Evolutionary conservation across 2,329 filamentous ascomycete species (phyloP), one percentile per base, ranked within the genome.

Genomic region (Aureobasidium melanogenum): DNA sequence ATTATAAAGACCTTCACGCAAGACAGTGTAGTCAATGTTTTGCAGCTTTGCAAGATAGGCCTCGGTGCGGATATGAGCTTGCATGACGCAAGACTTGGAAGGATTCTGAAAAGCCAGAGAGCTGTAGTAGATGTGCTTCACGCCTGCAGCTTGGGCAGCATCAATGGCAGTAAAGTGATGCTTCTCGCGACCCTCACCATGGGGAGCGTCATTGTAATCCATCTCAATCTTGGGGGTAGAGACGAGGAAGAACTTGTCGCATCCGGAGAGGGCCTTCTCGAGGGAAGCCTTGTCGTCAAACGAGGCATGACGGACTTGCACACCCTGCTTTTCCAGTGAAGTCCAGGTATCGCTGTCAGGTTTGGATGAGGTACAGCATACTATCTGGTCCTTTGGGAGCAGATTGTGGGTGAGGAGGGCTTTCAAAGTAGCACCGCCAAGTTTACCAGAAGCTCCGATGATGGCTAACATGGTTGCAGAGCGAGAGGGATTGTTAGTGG

Each of bases 41-140:
- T 67, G 62, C 22, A 60, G 34, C 15, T 65, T 30, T 34, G 60
- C 51, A 56, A 80, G 64, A 51, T 75, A 77, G 17, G 66, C 65
- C 64, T 79, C 77, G 0, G 77, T 79, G 4, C 76, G 68, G n/a
- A 75, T 72, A 62, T 80, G 77, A 1, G 77, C 77, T 5, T 69
- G 70, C 77, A 79, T 79, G 5, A 79, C 77, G 8, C 70, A 67
- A 1, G 74, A 73, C 60, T 75, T 73, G 34, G 72, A 74, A 0
- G 73, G 73, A 41, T 72, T 74, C 8, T 66, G 68, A 58, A 79
- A 79, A 0, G 71, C 76, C 6, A 80, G 70, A 6, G 72, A 75
- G 1, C 76, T 76, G 68, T 79, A 79, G 66, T 77, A 79, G 47
- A 80, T 70, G 65, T 79, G 76, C 63, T 74, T 68, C 0, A 79